Percentiles rank a stretch among this genome's conserved stretches.
phyloP scores from a whole-genome alignment of 352 stramenopile species.

The Phytophthora cryptogea region DNA sequence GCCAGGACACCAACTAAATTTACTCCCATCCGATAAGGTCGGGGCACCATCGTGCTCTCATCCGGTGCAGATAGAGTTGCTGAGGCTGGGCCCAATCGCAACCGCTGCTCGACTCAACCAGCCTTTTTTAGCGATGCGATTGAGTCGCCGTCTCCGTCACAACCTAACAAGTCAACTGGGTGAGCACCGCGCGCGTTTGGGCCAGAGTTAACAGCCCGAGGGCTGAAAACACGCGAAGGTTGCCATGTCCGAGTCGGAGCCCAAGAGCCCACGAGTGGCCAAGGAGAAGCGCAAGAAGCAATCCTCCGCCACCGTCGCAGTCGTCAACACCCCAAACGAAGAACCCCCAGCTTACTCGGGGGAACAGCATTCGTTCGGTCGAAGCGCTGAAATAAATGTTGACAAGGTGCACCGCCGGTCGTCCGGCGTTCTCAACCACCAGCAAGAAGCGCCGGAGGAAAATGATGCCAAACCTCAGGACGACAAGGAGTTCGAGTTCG shows the following conservation, averaged over 20 bases:
- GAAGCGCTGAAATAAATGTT: conserved; percentile 10
- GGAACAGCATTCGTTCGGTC: conserved; percentile 30
- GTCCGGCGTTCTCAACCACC: conserved; percentile 18
- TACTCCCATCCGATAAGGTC: conserved; percentile 10
- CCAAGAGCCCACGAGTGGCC: conserved; percentile 23
- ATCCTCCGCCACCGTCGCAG: conserved; percentile 36
- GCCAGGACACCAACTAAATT: conserved; percentile 4
- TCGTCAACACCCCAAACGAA: conserved; percentile 32
- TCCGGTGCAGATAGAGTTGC: conserved; percentile 13
- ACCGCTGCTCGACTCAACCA: background rate
- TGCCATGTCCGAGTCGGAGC: conserved; percentile 31
- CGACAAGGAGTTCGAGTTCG: conserved; percentile 32
- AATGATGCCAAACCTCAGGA: conserved; percentile 24
- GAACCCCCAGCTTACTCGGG: conserved; percentile 22
- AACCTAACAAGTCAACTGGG: conserved; percentile 27
- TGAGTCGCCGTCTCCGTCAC: background rate
- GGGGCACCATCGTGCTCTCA: background rate
- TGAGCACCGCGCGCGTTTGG: conserved; percentile 3
- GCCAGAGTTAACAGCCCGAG: conserved; percentile 5
- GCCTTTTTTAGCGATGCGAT: conserved; percentile 1
- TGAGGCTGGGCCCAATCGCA: conserved; percentile 9
- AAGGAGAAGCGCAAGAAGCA: conserved; percentile 46
- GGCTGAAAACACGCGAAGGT: conserved; percentile 1
- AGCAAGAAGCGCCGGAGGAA: conserved; percentile 4
- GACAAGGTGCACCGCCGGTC: conserved; percentile 29